Evolutionary conservation across 345 rosid species (phyloP).

Genomic region (Sonneratia caseolaris): DNA sequence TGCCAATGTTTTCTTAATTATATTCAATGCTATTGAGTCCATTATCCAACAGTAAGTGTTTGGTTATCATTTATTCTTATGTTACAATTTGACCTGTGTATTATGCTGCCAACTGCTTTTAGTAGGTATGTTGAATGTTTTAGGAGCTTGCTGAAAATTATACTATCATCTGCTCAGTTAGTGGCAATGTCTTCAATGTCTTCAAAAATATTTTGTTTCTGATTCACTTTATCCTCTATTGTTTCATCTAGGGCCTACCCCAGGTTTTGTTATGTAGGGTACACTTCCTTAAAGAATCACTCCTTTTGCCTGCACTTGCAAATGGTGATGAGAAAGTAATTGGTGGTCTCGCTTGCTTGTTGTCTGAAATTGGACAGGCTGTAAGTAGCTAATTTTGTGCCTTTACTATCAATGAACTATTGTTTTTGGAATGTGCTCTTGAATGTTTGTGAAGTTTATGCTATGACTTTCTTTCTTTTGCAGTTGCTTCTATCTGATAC

Average conservation of each 20-base stretch:
- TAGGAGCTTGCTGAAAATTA: neutral
- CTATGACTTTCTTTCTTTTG: neutral
- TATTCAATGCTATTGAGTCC: neutral
- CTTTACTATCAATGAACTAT: neutral
- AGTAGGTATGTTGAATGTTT: neutral
- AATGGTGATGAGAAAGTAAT: constrained; percentile 65
- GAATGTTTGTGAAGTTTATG: neutral
- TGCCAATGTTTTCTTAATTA: neutral
- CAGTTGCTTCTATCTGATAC: neutral
- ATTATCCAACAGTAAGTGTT: neutral
- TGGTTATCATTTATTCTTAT: neutral
- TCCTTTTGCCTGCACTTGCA: constrained; percentile 66
- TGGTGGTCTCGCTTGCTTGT: constrained; percentile 76
- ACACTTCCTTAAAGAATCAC: constrained; percentile 65
- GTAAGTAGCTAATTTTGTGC: constrained; percentile 32
- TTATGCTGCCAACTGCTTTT: neutral
- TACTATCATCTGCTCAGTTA: neutral
- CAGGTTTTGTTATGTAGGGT: constrained; percentile 68
- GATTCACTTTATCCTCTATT: constrained; percentile 9
- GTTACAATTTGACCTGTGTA: neutral
- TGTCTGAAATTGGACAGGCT: constrained; percentile 96
- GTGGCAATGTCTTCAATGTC: neutral
- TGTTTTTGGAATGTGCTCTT: neutral
- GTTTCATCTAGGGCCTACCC: constrained; percentile 68
- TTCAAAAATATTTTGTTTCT: neutral